Conservation (phyloP, 768 basidiomycete species). For the Tephrocybe sp. region DNA sequence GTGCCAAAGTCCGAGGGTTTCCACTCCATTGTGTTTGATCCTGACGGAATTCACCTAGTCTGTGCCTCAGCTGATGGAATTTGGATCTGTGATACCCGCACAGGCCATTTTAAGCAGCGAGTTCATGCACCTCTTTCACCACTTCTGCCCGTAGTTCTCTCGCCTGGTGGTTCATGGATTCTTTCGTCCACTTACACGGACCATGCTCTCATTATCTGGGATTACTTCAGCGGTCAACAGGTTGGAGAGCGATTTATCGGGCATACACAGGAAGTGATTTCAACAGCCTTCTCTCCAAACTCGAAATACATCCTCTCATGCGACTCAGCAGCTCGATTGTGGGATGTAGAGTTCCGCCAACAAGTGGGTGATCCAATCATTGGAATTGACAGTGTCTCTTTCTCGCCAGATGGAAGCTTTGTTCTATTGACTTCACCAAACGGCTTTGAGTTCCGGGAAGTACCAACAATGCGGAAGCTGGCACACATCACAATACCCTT, state of each 20-base stretch:
- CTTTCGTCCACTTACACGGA: neutral
- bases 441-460: neutral
- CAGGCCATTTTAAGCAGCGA: neutral
- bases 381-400: neutral
- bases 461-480: neutral
- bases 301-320: neutral
- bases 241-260: neutral
- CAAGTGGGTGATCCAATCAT: neutral
- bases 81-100: neutral
- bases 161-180: neutral
- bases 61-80: neutral
- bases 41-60: neutral
- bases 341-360: neutral
- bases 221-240: neutral
- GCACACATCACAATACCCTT: no score
- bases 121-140: neutral
- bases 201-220: neutral
- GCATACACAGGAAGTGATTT: neutral
- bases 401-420: neutral
- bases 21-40: neutral
- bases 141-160: neutral
- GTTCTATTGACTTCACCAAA: neutral
- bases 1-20: no score
- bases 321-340: neutral
- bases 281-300: neutral